Conservation (phyloP, 345 rosid species). For the Populus davidiana region DNA sequence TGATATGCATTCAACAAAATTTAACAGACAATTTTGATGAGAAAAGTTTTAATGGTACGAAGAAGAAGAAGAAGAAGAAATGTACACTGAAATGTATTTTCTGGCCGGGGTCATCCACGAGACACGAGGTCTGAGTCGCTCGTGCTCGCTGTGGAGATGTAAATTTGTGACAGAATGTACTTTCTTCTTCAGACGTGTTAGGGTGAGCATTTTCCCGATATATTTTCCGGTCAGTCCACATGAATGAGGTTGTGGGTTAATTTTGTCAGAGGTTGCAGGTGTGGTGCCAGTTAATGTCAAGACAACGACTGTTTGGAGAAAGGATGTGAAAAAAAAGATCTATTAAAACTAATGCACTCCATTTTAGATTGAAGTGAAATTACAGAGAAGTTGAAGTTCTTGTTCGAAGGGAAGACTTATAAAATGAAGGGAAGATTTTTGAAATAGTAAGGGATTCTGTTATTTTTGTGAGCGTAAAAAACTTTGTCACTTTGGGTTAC, state of each 20-base stretch:
- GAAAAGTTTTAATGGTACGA: neutral
- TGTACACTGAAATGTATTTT: too few relatives aligned
- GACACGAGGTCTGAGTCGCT: conserved; percentile 33
- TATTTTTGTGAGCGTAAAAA: too few relatives aligned
- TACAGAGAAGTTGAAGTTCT: too few relatives aligned
- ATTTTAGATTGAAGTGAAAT: too few relatives aligned
- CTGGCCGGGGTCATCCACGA: conserved; percentile 19
- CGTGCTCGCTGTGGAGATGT: conserved; percentile 25
- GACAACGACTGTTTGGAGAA: conserved; percentile 12
- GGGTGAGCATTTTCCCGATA: conserved; percentile 41
- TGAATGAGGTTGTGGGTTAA: conserved; percentile 29
- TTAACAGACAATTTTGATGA: neutral
- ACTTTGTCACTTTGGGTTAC: too few relatives aligned
- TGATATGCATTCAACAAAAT: too few relatives aligned
- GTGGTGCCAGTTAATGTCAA: conserved; percentile 6
- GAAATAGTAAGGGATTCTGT: too few relatives aligned
- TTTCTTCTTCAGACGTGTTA: neutral
- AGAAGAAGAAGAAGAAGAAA: neutral
- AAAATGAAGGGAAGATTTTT: too few relatives aligned
- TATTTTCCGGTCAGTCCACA: conserved; percentile 20
- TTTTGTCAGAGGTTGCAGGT: conserved; percentile 44
- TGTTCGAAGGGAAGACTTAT: too few relatives aligned
- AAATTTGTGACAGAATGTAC: conserved; percentile 8
- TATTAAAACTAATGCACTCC: too few relatives aligned
- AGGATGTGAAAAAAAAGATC: too few relatives aligned